Conservation (phyloP, 208 protist genomes). For the Acanthamoeba sp. region DNA sequence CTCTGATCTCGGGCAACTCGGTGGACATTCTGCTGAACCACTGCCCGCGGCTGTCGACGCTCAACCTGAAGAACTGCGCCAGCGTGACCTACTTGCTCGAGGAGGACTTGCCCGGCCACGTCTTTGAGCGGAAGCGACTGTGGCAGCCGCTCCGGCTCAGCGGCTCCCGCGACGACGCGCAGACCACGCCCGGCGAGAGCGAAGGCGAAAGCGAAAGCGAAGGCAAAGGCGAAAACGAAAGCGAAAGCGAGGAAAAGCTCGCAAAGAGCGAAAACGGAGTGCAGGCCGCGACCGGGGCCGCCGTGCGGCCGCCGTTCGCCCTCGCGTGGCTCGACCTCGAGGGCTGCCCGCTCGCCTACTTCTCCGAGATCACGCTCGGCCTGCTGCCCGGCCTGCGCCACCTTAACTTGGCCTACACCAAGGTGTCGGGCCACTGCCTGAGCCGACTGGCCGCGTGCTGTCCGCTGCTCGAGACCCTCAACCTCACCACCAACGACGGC, state of each 20-base stretch:
- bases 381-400: not conserved
- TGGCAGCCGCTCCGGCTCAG: constrained; percentile 8
- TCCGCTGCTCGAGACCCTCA: constrained; percentile 1
- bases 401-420: constrained; percentile 19
- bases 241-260: not conserved
- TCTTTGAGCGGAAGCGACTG: not conserved
- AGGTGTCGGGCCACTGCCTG: not conserved
- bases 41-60: constrained; percentile 31
- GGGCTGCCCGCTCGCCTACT: not conserved
- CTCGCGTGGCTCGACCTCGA: constrained; percentile 26
- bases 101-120: not conserved
- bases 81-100: not conserved
- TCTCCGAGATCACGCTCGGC: not conserved
- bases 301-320: not conserved
- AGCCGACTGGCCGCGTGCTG: not conserved
- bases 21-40: constrained; percentile 23
- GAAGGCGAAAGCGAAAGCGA: not conserved
- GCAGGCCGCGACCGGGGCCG: not conserved
- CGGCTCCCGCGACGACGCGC: not conserved
- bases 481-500: constrained; percentile 10
- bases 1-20: not conserved
- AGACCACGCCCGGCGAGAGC: not conserved
- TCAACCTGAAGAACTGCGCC: constrained; percentile 20
- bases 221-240: not conserved
- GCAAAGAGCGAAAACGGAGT: not conserved